These are phyloP conservation scores for Tylopilus cervinicoccineus DNA, from an alignment of 768 basidiomycete genomes.

Conservation along the genomic window DNA sequence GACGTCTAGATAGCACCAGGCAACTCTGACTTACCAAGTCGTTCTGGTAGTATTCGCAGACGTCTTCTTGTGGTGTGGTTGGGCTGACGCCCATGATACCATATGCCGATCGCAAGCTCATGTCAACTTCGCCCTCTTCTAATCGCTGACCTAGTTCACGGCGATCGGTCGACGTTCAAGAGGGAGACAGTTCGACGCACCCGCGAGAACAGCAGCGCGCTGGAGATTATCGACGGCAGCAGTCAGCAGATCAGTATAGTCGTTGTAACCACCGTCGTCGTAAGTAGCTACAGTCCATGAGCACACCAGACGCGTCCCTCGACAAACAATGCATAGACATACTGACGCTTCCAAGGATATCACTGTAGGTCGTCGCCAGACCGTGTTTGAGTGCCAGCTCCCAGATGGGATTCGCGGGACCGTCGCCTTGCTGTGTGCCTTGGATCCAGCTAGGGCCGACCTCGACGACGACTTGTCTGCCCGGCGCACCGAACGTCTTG, in stretches of 20 bases:
- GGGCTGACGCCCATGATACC: slow-evolving; percentile 46
- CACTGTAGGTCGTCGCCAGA: slow-evolving; percentile 42
- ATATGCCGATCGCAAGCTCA: slow-evolving; percentile 52
- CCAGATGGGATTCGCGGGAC: slow-evolving; percentile 58
- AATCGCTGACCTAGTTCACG: slow-evolving; percentile 7
- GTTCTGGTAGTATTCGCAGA: slow-evolving; percentile 55
- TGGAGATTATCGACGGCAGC: slow-evolving; percentile 38
- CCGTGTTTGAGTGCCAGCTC: slow-evolving; percentile 53
- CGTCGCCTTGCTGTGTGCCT: slow-evolving; percentile 44
- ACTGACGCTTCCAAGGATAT: slow-evolving; percentile 45
- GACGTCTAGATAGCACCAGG: neutral
- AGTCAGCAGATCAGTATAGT: slow-evolving; percentile 44
- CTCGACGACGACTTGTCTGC: slow-evolving; percentile 45
- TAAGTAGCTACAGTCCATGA: slow-evolving; percentile 42
- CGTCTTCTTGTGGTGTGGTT: slow-evolving; percentile 42
- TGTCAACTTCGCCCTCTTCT: slow-evolving; percentile 40
- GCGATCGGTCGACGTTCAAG: slow-evolving; percentile 42
- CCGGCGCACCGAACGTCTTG: slow-evolving; percentile 38
- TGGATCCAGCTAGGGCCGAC: slow-evolving; percentile 62
- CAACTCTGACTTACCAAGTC: slow-evolving; percentile 28
- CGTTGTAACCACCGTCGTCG: slow-evolving; percentile 45
- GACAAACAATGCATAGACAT: slow-evolving; percentile 13
- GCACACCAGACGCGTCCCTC: neutral
- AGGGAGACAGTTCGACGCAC: slow-evolving; percentile 30
- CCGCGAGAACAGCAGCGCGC: slow-evolving; percentile 41